Percentiles rank a stretch among this genome's conserved stretches.
Conservation (phyloP, 768 basidiomycete genomes). For the Tricholoma terreum region DNA sequence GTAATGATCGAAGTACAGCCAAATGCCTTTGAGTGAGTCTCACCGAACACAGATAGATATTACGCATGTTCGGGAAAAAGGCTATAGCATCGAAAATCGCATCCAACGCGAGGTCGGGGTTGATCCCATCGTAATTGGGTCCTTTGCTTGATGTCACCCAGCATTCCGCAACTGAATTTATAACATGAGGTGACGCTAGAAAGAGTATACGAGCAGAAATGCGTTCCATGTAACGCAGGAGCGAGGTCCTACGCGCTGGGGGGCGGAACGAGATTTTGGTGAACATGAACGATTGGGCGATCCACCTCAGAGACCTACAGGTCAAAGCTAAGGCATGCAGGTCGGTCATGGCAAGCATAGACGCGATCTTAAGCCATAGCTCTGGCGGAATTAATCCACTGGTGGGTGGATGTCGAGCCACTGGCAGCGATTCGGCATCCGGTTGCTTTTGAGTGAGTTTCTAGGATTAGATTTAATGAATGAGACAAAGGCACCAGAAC, state of each 20-base stretch:
- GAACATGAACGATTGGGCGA: slow-evolving; percentile 5
- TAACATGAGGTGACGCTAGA: background rate
- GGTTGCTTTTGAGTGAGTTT: too few species aligned
- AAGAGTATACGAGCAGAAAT: background rate
- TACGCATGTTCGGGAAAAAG: background rate
- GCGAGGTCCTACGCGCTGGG: background rate
- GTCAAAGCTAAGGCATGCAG: background rate
- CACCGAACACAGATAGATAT: background rate
- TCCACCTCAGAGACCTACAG: background rate
- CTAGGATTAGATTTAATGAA: too few species aligned
- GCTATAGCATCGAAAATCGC: background rate
- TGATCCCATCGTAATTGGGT: background rate
- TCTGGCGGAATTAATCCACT: background rate
- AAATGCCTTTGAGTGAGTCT: background rate
- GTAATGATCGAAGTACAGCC: background rate
- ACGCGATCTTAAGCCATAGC: slow-evolving; percentile 2
- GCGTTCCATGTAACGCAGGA: background rate
- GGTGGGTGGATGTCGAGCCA: too few species aligned
- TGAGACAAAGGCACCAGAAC: too few species aligned
- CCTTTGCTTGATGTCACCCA: background rate
- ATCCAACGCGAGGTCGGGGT: background rate
- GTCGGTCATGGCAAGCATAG: background rate
- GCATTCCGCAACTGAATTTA: background rate
- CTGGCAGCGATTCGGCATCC: too few species aligned
- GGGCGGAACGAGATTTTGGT: background rate